Base-by-base conservation (phyloP, 352 stramenopile species). In the Phytopythium vexans region DNA sequence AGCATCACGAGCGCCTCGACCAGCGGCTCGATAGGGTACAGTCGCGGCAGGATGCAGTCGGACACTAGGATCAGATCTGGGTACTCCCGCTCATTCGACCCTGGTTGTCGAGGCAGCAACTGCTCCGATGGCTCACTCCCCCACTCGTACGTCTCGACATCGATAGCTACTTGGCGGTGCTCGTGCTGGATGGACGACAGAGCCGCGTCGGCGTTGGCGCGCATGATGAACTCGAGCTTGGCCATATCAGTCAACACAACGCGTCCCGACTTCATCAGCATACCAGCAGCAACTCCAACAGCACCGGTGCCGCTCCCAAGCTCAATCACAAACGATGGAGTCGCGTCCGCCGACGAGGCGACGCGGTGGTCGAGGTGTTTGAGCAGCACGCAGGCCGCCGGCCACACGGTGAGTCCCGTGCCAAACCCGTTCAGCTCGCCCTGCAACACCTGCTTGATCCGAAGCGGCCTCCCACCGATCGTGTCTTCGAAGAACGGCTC, bases 21-120 rank as follows among this genome's bases (percentile, higher is more conserved):
- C 27, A 98, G 83, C 2, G 95, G 94, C 51, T 96, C 91, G 48
- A 99, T 96, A 0, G 95, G 93, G 70, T 98, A 99, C 32, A 99
- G 66, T 35, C 96, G 87, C n/a, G 95, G 95, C 6, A 99, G 60
- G 31, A 99, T 95, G 67, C 94, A 98, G 65, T 99, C 94, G 1
- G 94, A 96, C 40, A 97, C 87, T 8, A 98, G 68, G 31, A 99
- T 80, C 32, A 98, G 53, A 50, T 91, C 76, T 7, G 81, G 81
- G 27, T 72, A 72, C 4, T 32, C 41, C 0, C 60, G 47, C 10
- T 58, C 45, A 21, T 52, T 41, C 14, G 11, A 54, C 32, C 5
- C 16, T 54, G 36, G 12, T 45, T 54, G 27, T 16, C 16, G 37
- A 8, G 61, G 43, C 4, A 88, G 54, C 16, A 92, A 56, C 0